Evolutionary conservation across 352 stramenopile species (phyloP), one percentile per base, ranked within the genome.

Genomic region (Phytophthora rubi): DNA sequence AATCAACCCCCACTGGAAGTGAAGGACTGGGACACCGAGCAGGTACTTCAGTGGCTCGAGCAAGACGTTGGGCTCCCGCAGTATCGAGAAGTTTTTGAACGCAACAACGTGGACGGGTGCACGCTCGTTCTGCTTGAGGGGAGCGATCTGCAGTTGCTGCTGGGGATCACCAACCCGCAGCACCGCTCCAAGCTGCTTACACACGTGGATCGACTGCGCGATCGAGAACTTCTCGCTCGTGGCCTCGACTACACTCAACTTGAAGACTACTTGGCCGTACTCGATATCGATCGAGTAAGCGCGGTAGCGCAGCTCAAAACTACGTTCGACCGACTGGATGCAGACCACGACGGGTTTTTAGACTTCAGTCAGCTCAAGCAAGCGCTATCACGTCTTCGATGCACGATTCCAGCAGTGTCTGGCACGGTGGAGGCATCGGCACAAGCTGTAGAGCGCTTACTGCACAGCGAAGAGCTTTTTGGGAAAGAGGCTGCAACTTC

Each of bases 161-260:
- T 93, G 0, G 82, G 82, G 5, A 83, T 93, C 21, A 68, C 79
- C 0, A 76, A 93, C 35, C 81, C 85, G 2, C 54, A 92, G 6
- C 83, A 93, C 53, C 85, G 86, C 0, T 76, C 72, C 0, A 81
- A 85, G 6, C 15, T 95, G 3, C 70, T 91, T 6, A 44, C 82
- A 8, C 72, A 83, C 44, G 66, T 95, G 2, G 83, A 95, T 68
- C 82, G 85, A 16, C 58, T 93, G 15, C 75, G 80, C 26, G 84
- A 92, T 66, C 70, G 79, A n/a, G 81, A 89, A 47, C 63, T 91
- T 28, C 62, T 92, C 2, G 70, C 77, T 45, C 77, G 88, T 39
- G 84, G 83, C 0, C 60, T 93, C 15, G 82, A 90, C 70, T 93
- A 89, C 56, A 81, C 73, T 0, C 85, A 94, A 55, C 71, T 94